A percentile compares a stretch with the other conserved stretches of the same genome.
Evolutionary conservation across 2,329 filamentous ascomycete species (phyloP).

Genomic region (Blastomyces emzantsi): DNA sequence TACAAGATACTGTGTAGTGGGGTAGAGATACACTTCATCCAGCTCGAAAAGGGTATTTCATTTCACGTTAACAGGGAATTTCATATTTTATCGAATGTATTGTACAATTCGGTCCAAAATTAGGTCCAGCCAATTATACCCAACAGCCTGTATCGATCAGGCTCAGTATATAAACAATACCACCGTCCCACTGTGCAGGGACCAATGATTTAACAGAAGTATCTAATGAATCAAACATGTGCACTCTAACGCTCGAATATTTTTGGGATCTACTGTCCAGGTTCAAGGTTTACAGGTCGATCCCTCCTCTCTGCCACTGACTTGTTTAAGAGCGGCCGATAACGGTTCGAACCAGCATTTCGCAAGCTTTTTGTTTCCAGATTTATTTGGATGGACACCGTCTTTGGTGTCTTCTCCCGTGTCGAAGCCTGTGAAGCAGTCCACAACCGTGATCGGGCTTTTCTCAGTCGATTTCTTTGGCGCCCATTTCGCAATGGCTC

Average conservation of each 20-base stretch:
- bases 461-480: constrained; percentile 16
- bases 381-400: constrained; percentile 5
- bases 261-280: neutral
- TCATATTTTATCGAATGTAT: neutral
- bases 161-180: neutral
- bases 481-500: constrained; percentile 35
- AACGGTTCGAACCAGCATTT: constrained; percentile 5
- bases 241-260: neutral
- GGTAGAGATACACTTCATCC: neutral
- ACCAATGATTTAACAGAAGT: neutral
- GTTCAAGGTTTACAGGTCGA: neutral
- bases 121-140: neutral
- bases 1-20: neutral
- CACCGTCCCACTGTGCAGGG: neutral
- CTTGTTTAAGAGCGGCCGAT: constrained; percentile 1
- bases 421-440: constrained; percentile 7
- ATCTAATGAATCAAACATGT: neutral
- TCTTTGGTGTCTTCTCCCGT: constrained; percentile 4
- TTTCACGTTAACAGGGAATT: neutral
- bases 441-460: constrained; percentile 16
- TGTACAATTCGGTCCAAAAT: neutral
- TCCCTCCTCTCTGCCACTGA: neutral
- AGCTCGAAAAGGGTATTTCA: neutral
- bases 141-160: neutral
- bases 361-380: constrained; percentile 5